Conservation (phyloP, 2,329 filamentous ascomycete species). For the Penicillium sclerotigenum region DNA sequence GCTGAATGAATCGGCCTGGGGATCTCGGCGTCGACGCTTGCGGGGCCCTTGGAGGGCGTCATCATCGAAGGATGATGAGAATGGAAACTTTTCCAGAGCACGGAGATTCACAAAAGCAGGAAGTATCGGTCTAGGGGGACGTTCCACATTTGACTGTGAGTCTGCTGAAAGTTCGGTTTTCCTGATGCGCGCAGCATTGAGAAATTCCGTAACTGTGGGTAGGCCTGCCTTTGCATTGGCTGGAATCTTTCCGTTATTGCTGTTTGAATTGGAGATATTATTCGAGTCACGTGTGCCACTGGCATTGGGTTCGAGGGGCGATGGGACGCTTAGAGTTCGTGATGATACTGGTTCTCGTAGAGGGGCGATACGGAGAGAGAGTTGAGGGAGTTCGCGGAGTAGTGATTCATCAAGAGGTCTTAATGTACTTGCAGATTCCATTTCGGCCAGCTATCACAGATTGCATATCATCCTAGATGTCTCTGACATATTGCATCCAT, state of each 20-base stretch:
- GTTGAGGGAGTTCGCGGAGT: conserved; percentile 43
- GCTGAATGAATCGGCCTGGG: conserved; percentile 41
- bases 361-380: conserved; percentile 47
- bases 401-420: conserved; percentile 42
- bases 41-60: conserved; percentile 34
- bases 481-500: conserved; percentile 5
- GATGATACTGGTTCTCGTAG: conserved; percentile 47
- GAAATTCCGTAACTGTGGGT: conserved; percentile 35
- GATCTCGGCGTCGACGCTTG: conserved; percentile 46
- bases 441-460: conserved; percentile 1
- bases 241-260: conserved; percentile 31
- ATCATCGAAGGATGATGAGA: conserved; percentile 39
- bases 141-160: conserved; percentile 33
- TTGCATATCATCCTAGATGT: conserved; percentile 2
- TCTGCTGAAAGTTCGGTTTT: conserved; percentile 34
- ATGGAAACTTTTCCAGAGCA: conserved; percentile 45
- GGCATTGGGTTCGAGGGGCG: conserved; percentile 46
- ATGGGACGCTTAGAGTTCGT: conserved; percentile 41
- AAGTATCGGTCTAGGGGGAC: conserved; percentile 41
- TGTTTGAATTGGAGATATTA: conserved; percentile 27
- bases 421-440: conserved; percentile 16
- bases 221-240: conserved; percentile 29
- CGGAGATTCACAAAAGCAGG: conserved; percentile 50
- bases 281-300: conserved; percentile 33
- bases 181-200: conserved; percentile 37